A percentile compares a stretch with the other conserved stretches of the same genome.
phyloP scores from a whole-genome alignment of 768 basidiomycete genomes.

The Porphyrellus cyaneotinctus region DNA sequence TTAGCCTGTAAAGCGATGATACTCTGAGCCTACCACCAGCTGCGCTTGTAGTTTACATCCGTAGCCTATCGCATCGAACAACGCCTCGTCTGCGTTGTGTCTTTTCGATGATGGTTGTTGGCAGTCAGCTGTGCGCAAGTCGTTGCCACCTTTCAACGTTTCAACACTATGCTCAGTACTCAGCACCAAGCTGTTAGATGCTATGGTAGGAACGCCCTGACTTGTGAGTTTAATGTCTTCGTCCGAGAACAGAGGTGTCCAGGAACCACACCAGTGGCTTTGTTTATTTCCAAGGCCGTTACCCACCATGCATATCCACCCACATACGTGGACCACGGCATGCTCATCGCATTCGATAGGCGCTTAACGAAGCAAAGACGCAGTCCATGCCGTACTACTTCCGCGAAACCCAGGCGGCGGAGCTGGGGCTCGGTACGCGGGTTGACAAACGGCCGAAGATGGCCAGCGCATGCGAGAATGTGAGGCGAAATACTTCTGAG shows the following conservation, averaged over 20 bases:
- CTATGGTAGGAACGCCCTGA: too few relatives aligned
- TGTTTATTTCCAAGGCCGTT: conserved; percentile 26
- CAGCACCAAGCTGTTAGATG: too few relatives aligned
- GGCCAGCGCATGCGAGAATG: too few relatives aligned
- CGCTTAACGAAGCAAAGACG: conserved; percentile 97
- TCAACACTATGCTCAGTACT: too few relatives aligned
- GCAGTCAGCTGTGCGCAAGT: conserved; percentile 57
- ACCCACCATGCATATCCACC: conserved; percentile 9
- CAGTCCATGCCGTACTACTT: conserved; percentile 94
- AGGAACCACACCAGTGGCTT: conserved; percentile 18
- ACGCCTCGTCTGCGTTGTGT: conserved; percentile 71
- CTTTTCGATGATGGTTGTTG: conserved; percentile 70
- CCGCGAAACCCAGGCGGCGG: conserved; percentile 93
- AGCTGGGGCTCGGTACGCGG: conserved; percentile 89
- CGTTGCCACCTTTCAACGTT: too few relatives aligned
- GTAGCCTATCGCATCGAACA: conserved; percentile 69
- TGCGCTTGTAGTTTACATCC: conserved; percentile 65
- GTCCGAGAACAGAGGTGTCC: conserved; percentile 25
- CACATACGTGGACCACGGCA: too few relatives aligned
- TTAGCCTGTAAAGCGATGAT: too few relatives aligned
- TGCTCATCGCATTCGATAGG: conserved; percentile 47
- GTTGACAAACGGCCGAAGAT: too few relatives aligned
- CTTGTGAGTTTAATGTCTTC: conserved; percentile 65
- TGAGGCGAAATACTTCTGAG: too few relatives aligned
- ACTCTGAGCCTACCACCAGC: conserved; percentile 3